Percentiles rank a stretch among this genome's conserved stretches.
Conservation (phyloP, 169 alveolate genomes). For the Cryptosporidium meleagridis region DNA sequence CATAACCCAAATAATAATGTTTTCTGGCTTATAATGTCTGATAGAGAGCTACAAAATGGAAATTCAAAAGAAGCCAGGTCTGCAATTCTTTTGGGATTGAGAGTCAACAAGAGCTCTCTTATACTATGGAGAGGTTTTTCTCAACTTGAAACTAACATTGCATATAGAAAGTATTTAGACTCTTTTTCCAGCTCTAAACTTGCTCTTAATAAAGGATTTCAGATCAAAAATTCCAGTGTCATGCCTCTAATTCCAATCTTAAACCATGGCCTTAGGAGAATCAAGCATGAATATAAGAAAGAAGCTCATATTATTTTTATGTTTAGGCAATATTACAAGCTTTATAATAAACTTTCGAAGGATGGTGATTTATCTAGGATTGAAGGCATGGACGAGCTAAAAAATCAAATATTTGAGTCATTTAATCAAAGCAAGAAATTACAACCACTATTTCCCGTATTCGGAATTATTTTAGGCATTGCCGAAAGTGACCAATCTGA, state of each 20-base stretch:
- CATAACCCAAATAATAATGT: conserved; percentile 41
- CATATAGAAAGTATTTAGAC: conserved; percentile 24
- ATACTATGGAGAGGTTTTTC: conserved; percentile 61
- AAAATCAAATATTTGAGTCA: background rate
- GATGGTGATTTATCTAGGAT: conserved; percentile 10
- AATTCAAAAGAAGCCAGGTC: conserved; percentile 62
- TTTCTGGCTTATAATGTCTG: conserved; percentile 71
- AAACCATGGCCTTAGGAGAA: background rate
- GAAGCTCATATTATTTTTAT: conserved; percentile 28
- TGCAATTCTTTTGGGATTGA: conserved; percentile 30
- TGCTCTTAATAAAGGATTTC: background rate
- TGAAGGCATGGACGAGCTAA: conserved; percentile 44
- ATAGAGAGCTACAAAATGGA: conserved; percentile 71
- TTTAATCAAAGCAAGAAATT: background rate
- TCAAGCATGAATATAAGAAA: conserved; percentile 9
- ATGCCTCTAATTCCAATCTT: conserved; percentile 36
- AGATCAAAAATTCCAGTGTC: background rate
- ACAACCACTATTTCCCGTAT: conserved; percentile 52
- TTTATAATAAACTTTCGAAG: background rate
- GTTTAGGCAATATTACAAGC: conserved; percentile 23
- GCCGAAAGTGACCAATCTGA: background rate
- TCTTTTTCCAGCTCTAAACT: conserved; percentile 8
- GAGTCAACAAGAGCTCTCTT: conserved; percentile 39
- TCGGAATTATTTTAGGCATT: background rate
- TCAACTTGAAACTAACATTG: conserved; percentile 48